phyloP scores from a whole-genome alignment of 2,329 filamentous ascomycete species.

The Pseudofabraea citricarpa region DNA sequence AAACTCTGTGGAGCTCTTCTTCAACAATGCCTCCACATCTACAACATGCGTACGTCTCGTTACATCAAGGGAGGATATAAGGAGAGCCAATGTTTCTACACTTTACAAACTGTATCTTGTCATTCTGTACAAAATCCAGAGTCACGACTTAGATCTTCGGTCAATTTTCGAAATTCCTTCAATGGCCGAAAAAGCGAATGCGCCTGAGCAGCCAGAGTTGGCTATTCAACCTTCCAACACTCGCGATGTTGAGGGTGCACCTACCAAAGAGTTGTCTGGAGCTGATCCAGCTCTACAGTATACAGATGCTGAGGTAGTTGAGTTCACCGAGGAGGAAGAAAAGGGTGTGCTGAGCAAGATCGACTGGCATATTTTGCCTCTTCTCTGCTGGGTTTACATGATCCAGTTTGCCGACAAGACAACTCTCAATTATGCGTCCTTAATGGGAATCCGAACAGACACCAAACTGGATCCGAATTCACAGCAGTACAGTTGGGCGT shows the following conservation, averaged over 20 bases:
- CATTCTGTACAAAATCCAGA: neutral
- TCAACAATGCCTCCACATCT: neutral
- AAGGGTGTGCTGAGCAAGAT: neutral
- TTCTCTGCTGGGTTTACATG: neutral
- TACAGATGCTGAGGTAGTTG: neutral
- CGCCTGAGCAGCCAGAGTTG: neutral
- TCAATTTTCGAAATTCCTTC: neutral
- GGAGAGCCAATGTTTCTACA: neutral
- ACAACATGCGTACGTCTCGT: neutral
- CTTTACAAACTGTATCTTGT: neutral
- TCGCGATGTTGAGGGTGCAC: neutral
- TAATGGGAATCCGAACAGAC: slow-evolving; percentile 4
- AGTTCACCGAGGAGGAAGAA: neutral
- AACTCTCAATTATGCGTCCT: slow-evolving; percentile 1
- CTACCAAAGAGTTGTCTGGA: neutral
- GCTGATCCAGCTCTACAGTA: neutral
- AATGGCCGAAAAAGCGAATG: neutral
- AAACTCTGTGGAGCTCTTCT: neutral
- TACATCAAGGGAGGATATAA: neutral
- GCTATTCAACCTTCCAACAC: neutral
- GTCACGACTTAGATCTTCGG: neutral
- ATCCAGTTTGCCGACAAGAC: slow-evolving; percentile 3
- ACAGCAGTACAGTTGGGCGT: slow-evolving; percentile 17
- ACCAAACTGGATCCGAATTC: neutral
- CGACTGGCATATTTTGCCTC: slow-evolving; percentile 1